Evolutionary conservation across 2,329 filamentous ascomycete species (phyloP), one percentile per base, ranked within the genome.

Genomic region (Aspergillus sp.): DNA sequence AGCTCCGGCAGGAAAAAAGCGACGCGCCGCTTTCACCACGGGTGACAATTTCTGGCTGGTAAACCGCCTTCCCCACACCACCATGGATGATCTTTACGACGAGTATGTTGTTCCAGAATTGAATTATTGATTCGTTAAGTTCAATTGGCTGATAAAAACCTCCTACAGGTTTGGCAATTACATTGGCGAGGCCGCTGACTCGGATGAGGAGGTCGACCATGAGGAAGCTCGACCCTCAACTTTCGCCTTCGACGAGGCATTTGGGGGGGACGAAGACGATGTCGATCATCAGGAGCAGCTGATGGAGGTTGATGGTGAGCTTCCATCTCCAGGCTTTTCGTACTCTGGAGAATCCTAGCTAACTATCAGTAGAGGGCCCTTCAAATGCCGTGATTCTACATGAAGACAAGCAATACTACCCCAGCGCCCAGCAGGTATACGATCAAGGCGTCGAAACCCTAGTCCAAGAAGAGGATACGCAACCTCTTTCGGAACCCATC

Each of bases 361-460:
- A 20, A 54, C 54, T 58, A 62, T 85, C 14, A 56, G 87, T 92
- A 75, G 89, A 93, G 52, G 92, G 90, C 14, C 91, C 94, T 3
- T 97, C 93, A 5, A 99, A 98, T 76, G 94, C 95, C 54, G 92
- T 99, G n/a, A 85, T 99, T 59, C 85, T 99, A 50, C 95, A 99
- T 79, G 95, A 99, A 82, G 95, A 99, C 80, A 99, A 99, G 77
- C 95, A 98, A 75, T 99, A 99, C 78, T 99, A 99, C 74, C 95
- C 95, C 31, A 96, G 93, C n/a, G 95, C 95, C 58, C 89, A 94
- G 73, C 95, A 99, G 76, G 88, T 96, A 47, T 99, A 98, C 74
- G 95, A 95, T 55, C 85, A 88, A 68, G 93, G 95, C 78, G 95
- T 99, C 69, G 95, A 99, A 79, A 95, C 94, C 1, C 80, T 96